Percentiles rank a stretch among this genome's conserved stretches.
phyloP scores from a whole-genome alignment of 352 stramenopile species.

The Pythium brassicae region DNA sequence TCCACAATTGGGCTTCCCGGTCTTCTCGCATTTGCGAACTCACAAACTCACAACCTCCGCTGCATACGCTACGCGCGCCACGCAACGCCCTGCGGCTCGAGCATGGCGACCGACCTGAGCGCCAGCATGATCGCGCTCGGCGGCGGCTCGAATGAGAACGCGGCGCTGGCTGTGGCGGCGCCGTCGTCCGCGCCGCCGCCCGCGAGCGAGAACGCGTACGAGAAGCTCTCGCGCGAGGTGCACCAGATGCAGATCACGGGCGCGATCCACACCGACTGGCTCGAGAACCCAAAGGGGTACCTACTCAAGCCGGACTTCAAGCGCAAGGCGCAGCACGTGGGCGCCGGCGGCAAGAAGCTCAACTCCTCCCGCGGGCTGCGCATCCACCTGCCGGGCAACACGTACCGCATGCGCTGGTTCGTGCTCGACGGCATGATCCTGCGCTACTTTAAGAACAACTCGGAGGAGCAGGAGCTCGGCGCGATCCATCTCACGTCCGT shows the following conservation, averaged over 20 bases:
- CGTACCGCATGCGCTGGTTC: conserved; percentile 83
- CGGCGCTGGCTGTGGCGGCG: conserved; percentile 5
- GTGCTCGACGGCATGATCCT: conserved; percentile 87
- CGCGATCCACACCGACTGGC: conserved; percentile 86
- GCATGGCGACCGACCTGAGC: conserved; percentile 48
- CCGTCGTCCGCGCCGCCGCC: conserved; percentile 23
- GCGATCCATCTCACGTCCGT: conserved; percentile 85
- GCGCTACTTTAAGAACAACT: conserved; percentile 84
- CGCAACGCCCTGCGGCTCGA: no score
- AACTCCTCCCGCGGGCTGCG: conserved; percentile 73
- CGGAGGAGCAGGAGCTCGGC: conserved; percentile 85
- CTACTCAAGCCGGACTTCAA: conserved; percentile 88
- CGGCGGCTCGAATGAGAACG: conserved; percentile 19
- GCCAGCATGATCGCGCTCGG: conserved; percentile 34
- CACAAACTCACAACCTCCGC: not conserved
- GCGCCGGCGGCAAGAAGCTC: conserved; percentile 82
- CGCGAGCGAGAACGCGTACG: conserved; percentile 77
- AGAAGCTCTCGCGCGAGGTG: conserved; percentile 87
- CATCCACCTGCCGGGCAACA: conserved; percentile 74
- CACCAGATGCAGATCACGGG: conserved; percentile 88
- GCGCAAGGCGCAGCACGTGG: conserved; percentile 80
- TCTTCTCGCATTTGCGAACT: no score
- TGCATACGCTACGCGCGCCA: no score
- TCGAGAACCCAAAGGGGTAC: conserved; percentile 87
- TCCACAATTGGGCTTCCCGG: no score